Evolutionary conservation across 306 rosid species (phyloP).

Genomic region (Quercus variabilis): DNA sequence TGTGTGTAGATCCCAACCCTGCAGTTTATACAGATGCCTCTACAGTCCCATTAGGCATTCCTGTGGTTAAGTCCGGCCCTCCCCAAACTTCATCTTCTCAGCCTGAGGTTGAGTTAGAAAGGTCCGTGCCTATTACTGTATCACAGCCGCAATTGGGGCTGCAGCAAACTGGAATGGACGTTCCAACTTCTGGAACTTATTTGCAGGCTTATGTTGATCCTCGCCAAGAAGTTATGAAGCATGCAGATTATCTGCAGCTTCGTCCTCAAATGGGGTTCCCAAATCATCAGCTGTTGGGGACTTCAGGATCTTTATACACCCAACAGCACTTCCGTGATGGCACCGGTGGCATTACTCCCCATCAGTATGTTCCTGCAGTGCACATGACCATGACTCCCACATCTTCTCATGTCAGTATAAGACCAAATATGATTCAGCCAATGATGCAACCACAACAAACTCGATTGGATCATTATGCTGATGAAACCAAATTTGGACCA

Average conservation of each 20-base stretch:
- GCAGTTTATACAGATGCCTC: slow-evolving; percentile 36
- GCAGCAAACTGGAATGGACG: slow-evolving; percentile 52
- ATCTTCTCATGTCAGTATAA: slow-evolving; percentile 44
- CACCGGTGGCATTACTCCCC: slow-evolving; percentile 34
- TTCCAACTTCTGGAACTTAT: slow-evolving; percentile 46
- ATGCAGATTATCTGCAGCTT: slow-evolving; percentile 51
- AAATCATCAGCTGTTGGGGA: slow-evolving; percentile 47
- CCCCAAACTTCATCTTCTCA: slow-evolving; percentile 31
- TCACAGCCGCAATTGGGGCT: slow-evolving; percentile 41
- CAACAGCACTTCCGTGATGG: slow-evolving; percentile 55
- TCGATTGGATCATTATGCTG: slow-evolving; percentile 48
- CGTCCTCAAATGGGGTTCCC: slow-evolving; percentile 59
- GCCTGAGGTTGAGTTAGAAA: slow-evolving; percentile 49
- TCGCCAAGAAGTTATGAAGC: slow-evolving; percentile 44
- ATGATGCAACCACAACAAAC: slow-evolving; percentile 53
- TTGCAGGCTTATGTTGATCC: slow-evolving; percentile 53
- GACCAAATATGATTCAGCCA: slow-evolving; percentile 46
- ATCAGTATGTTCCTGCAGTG: slow-evolving; percentile 49
- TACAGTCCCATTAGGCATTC: slow-evolving; percentile 31
- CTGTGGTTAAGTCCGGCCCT: slow-evolving; percentile 35
- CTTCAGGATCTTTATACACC: slow-evolving; percentile 36
- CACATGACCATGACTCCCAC: slow-evolving; percentile 52
- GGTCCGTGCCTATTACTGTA: slow-evolving; percentile 40
- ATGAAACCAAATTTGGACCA: slow-evolving; percentile 51
- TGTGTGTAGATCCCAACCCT: slow-evolving; percentile 34